Evolutionary conservation across 2,329 filamentous ascomycete species (phyloP), one percentile per base, ranked within the genome.

Genomic region (Penicillium capsulatum): DNA sequence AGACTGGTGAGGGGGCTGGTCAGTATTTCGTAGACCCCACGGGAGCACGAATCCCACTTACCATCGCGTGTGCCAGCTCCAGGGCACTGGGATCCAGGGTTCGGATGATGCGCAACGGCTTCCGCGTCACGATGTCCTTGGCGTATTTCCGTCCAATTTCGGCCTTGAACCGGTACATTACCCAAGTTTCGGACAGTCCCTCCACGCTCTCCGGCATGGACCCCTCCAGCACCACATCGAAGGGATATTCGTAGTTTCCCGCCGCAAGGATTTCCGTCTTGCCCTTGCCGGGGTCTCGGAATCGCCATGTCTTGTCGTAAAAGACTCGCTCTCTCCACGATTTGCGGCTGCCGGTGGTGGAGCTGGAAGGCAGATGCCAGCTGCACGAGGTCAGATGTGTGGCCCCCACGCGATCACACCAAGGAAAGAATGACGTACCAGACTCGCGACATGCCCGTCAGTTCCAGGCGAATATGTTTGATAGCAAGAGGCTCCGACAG

Each of bases 141-240:
- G 84, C 82, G 56, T 96, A 81, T 70, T 92, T 94, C 46, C 89
- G 86, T 43, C 90, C 85, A 35, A 97, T 83, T 36, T 88, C 90
- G 2, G 91, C 92, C 66, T 94, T 94, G 58, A 98, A 74, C 51
- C 85, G 83, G 68, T 97, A 98, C 33, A 87, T 84, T 44, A 97
- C 82, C 67, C 84, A 91, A 11, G 86, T 90, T 54, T 94, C 86
- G 40, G 79, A 76, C 40, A 97, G 72, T 3, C 92, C 92, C 67
- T 97, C 92, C 28, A 98, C 79, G 58, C 88, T 95, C 74, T 97
- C 92, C 13, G 87, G 78, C 59, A 77, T 57, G 9, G 64, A 61
- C 3, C 86, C 86, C 11, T 83, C 77, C n/a, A 91, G 70, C 42
- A 84, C 72, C 41, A 83, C 71, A 53, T 88, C 81, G 61, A 92